Evolutionary conservation across 2,329 filamentous ascomycete genomes (phyloP).

Genomic region (Rosellinia necatrix): DNA sequence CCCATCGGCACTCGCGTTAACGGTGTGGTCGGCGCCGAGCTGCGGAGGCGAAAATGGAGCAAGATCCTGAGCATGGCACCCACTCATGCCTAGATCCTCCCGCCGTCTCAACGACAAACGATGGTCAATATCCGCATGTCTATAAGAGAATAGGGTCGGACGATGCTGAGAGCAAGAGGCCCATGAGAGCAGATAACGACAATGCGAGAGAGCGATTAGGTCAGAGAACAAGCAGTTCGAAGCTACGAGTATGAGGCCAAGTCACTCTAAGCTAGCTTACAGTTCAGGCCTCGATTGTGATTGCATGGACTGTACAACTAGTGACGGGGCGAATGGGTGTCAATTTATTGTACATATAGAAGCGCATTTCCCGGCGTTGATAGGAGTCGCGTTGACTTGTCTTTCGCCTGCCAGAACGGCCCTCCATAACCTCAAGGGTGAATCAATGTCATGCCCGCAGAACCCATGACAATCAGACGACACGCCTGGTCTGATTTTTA

Average conservation of each 20-base stretch:
- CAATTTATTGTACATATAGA: constrained; percentile 23
- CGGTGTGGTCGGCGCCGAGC: constrained; percentile 86
- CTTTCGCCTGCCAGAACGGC: too few species aligned
- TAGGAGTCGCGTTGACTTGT: constrained; percentile 10
- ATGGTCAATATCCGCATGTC: not conserved
- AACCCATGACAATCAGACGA: constrained; percentile 11
- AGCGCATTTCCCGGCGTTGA: constrained; percentile 29
- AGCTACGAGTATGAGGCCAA: not conserved
- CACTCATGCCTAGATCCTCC: constrained; percentile 55
- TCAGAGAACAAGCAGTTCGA: not conserved
- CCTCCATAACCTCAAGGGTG: too few species aligned
- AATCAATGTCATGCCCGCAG: constrained; percentile 9
- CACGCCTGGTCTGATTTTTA: not conserved
- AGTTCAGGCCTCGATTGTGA: not conserved
- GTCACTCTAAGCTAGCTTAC: not conserved
- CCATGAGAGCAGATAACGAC: not conserved
- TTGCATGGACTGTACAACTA: constrained; percentile 4
- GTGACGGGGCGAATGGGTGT: not conserved
- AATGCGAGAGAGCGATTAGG: not conserved
- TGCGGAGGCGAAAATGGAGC: constrained; percentile 93
- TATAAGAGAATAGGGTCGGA: not conserved
- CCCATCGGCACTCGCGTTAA: constrained; percentile 92
- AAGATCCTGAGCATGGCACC: constrained; percentile 97
- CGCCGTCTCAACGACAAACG: not conserved
- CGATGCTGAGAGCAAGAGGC: not conserved